Evolutionary conservation across 73 alveolate genomes (phyloP).

Genomic region (Paramecium biaurelia): DNA sequence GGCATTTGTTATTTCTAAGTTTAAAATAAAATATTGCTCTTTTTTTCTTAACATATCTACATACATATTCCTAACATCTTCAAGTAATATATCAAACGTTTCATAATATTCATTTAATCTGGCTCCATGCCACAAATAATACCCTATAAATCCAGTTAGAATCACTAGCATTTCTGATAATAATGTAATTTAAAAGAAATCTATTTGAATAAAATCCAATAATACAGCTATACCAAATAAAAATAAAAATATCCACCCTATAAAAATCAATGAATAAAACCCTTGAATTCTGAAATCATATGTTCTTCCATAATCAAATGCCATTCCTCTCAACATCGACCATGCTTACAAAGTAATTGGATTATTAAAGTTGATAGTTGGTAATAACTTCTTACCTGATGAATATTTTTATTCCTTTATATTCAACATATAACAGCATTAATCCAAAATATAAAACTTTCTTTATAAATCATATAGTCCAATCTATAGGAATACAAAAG

Average conservation of each 20-base stretch:
- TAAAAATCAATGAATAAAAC: conserved; percentile 26
- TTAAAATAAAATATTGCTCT: conserved; percentile 7
- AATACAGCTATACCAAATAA: background rate
- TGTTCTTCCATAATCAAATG: conserved; percentile 40
- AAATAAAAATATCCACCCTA: background rate
- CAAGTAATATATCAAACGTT: background rate
- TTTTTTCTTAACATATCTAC: conserved; percentile 19
- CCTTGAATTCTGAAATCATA: conserved; percentile 44
- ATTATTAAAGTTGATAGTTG: conserved; percentile 44
- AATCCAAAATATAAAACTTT: conserved; percentile 7
- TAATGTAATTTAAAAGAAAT: background rate
- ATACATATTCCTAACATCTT: conserved; percentile 26
- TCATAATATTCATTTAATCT: conserved; percentile 27
- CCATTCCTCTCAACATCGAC: conserved; percentile 16
- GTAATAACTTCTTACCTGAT: background rate
- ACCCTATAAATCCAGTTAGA: background rate
- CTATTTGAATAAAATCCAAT: background rate
- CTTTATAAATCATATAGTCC: conserved; percentile 35
- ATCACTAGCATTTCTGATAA: background rate
- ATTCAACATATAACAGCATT: conserved; percentile 28
- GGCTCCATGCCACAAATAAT: conserved; percentile 34
- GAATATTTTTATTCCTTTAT: background rate
- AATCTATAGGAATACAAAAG: background rate
- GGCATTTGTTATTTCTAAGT: background rate
- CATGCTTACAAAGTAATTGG: conserved; percentile 24